Conservation (phyloP, 1,139 yeast genomes). For the Scheffersomyces insectosa region DNA sequence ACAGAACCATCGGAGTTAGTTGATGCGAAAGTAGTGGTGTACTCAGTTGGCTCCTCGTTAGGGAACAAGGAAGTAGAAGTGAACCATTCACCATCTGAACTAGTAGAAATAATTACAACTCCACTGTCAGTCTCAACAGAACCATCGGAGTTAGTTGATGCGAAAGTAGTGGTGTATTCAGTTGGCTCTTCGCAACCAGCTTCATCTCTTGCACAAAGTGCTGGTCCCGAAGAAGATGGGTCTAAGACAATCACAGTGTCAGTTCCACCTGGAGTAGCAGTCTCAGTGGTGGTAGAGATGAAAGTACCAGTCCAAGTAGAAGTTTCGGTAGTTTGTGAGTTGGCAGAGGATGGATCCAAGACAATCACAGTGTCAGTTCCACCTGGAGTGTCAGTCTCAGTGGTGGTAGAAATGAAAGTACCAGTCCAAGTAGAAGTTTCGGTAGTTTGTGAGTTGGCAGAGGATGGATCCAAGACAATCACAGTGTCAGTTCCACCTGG, state of each 20-base stretch:
- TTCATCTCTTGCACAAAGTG: neutral
- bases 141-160: conserved; percentile 1
- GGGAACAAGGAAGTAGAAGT: conserved; percentile 13
- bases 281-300: conserved; percentile 6
- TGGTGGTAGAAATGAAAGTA: conserved; percentile 3
- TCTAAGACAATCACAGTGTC: conserved; percentile 7
- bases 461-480: conserved; percentile 9
- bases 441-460: conserved; percentile 5
- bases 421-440: conserved; percentile 12
- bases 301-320: conserved; percentile 11
- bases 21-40: conserved; percentile 17
- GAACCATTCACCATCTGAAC: conserved; percentile 9
- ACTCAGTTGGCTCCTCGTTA: conserved; percentile 9
- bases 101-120: conserved; percentile 12
- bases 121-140: too few species aligned
- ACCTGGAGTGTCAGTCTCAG: conserved; percentile 4
- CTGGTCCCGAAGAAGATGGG: conserved; percentile 12
- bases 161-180: conserved; percentile 5
- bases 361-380: conserved; percentile 13
- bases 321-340: conserved; percentile 6
- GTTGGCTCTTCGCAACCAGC: neutral
- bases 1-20: conserved; percentile 15
- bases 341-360: conserved; percentile 11
- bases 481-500: conserved; percentile 8
- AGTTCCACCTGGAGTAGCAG: conserved; percentile 7